Conservation (phyloP, 768 basidiomycete species). For the Crucibulum laeve region DNA sequence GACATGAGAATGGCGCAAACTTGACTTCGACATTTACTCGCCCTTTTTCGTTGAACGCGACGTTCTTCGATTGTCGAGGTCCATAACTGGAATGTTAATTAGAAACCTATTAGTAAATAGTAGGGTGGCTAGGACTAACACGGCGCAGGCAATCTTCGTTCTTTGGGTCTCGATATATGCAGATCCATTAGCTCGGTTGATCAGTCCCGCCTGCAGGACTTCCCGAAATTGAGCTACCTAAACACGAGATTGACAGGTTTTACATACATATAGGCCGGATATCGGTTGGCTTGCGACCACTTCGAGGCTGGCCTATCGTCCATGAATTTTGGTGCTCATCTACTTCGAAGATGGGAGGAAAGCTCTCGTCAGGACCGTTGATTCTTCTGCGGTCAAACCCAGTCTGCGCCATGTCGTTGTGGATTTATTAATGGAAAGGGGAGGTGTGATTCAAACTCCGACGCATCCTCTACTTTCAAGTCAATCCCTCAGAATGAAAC, state of each 20-base stretch:
- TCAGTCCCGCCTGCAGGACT: conserved; percentile 90
- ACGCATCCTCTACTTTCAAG: conserved; percentile 3
- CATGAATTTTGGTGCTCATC: conserved; percentile 23
- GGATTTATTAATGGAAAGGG: no score
- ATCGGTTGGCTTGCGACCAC: conserved; percentile 51
- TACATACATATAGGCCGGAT: conserved; percentile 83
- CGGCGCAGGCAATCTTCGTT: conserved; percentile 93
- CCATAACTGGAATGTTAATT: conserved; percentile 67
- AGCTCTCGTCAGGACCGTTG: conserved; percentile 87
- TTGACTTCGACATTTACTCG: conserved; percentile 93
- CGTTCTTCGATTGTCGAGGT: conserved; percentile 79
- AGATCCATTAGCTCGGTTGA: conserved; percentile 92
- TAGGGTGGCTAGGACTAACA: conserved; percentile 51
- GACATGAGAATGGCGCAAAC: conserved; percentile 90
- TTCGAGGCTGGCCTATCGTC: conserved; percentile 35
- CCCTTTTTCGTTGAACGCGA: conserved; percentile 82
- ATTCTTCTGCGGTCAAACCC: conserved; percentile 83
- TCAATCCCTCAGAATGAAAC: conserved; percentile 54
- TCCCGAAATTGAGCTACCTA: conserved; percentile 1
- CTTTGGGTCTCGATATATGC: conserved; percentile 92
- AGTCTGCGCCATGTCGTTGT: conserved; percentile 41
- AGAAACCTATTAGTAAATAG: conserved; percentile 9
- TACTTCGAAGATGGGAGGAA: conserved; percentile 54
- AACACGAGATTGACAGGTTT: background rate
- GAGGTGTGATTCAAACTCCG: conserved; percentile 31